Conservation (phyloP, 2,329 filamentous ascomycete genomes). For the Alternaria solani region DNA sequence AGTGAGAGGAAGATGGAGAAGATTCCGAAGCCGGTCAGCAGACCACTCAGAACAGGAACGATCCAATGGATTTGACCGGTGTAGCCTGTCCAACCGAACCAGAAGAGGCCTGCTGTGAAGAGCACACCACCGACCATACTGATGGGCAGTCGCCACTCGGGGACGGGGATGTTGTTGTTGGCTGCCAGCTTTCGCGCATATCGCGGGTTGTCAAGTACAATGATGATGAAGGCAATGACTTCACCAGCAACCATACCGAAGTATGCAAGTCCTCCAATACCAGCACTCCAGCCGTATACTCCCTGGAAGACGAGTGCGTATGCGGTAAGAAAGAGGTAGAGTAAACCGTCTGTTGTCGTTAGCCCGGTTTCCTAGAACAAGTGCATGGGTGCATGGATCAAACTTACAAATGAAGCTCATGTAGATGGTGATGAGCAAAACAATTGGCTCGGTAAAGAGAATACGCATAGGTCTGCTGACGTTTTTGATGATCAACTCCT, state of each 20-base stretch:
- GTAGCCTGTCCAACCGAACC: conserved; percentile 56
- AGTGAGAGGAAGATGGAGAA: conserved; percentile 65
- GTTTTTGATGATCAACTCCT: conserved; percentile 61
- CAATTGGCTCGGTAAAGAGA: conserved; percentile 60
- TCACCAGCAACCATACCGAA: conserved; percentile 84
- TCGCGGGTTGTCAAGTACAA: conserved; percentile 69
- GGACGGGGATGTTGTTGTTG: conserved; percentile 61
- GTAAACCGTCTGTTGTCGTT: conserved; percentile 69
- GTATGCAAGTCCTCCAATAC: conserved; percentile 79
- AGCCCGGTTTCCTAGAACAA: neutral
- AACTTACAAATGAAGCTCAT: conserved; percentile 52
- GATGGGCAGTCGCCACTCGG: conserved; percentile 66
- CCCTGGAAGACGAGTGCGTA: conserved; percentile 81
- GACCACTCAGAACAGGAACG: conserved; percentile 53
- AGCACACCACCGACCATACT: conserved; percentile 61
- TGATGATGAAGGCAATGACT: conserved; percentile 70
- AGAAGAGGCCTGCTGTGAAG: conserved; percentile 50
- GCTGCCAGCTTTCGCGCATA: conserved; percentile 63
- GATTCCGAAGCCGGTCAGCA: conserved; percentile 66
- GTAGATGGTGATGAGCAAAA: conserved; percentile 58
- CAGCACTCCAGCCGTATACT: conserved; percentile 73
- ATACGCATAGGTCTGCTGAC: conserved; percentile 61
- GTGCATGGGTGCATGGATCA: neutral
- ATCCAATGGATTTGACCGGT: conserved; percentile 53
- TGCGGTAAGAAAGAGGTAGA: conserved; percentile 83